Base-by-base conservation (phyloP, 1,139 yeast species). In the Candida pseudoviswanathii region DNA sequence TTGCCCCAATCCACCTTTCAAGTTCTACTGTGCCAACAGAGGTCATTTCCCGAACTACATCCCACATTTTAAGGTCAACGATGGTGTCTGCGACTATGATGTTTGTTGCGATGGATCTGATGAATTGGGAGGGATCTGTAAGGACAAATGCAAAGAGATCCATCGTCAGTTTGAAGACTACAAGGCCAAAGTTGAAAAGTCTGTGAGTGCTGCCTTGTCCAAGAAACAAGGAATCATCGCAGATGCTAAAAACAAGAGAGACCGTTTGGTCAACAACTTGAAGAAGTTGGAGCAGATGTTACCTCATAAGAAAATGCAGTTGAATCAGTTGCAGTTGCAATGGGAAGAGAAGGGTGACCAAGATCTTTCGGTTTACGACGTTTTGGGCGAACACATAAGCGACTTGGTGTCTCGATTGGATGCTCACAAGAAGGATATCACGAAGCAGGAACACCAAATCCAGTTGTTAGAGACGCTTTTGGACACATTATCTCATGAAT, bases 21-120 rank as follows among this genome's bases (percentile, higher is more conserved):
- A 56, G 45, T 94, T 91, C 60, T 91, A 83, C 66, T 94, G 99
- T 68, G 80, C 70, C 25, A 95, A 95, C 60, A 72, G 76, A 45
- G 97, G 96, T 2, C 89, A 84, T 58, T 61, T 72, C 11, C 80
- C 86, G 1, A 70, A 71, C 41, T 82, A 72, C 54, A 75, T 88
- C 36, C 84, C 85, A 10, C 75, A 84, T 7, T 82, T 74, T 59
- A 77, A 84, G 56, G 85, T 92, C 34, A 84, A 86, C 59, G 99
- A 95, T 67, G 98, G 98, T 0, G 84, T 86, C 2, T 95, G 99
- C 70, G 99, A 95, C 65, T 89, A 87, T 62, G 88, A 85, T 25
- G 52, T 76, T 16, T 94, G 99, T 67, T 95, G 99, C 66, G 99
- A 95, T 66, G 98, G 99, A 1, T 81, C 94, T 1, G 99, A 95